phyloP scores from a whole-genome alignment of 305 asterid species.

The Fraxinus platypoda region DNA sequence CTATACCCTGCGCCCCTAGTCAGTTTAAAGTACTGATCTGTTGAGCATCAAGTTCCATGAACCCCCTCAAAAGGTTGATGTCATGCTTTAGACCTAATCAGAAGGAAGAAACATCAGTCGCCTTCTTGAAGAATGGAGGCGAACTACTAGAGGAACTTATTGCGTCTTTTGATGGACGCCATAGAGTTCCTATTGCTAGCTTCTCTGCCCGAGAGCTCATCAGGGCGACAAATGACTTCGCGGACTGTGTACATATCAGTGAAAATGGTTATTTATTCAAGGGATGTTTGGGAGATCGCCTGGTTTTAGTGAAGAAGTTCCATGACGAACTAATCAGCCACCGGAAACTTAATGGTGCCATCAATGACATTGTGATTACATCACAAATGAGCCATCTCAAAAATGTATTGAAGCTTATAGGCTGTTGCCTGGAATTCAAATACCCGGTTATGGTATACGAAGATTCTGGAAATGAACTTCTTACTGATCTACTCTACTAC shows the following conservation, averaged over 20 bases:
- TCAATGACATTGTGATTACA: conserved; percentile 15
- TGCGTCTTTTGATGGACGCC: conserved; percentile 7
- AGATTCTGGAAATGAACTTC: not conserved
- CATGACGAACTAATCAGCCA: not conserved
- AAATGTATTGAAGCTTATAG: conserved; percentile 10
- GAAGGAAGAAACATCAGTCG: not conserved
- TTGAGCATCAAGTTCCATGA: not conserved
- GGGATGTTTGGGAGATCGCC: not conserved
- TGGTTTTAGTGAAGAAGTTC: not conserved
- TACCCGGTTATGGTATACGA: conserved; percentile 19
- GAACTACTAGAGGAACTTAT: conserved; percentile 2
- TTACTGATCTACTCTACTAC: not conserved
- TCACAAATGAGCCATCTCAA: conserved; percentile 23
- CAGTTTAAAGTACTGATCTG: too few species aligned
- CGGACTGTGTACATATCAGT: not conserved
- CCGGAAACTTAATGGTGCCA: not conserved
- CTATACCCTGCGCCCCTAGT: too few species aligned
- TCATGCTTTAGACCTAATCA: not conserved
- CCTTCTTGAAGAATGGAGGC: conserved; percentile 5
- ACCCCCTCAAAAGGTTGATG: not conserved
- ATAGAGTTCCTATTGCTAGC: not conserved
- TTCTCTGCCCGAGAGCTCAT: conserved; percentile 4
- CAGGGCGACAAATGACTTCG: conserved; percentile 10
- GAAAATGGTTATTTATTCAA: not conserved
- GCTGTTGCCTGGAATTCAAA: conserved; percentile 19